Evolutionary conservation across 495 filamentous ascomycete species (phyloP).

Genomic region (Neurospora sp.): DNA sequence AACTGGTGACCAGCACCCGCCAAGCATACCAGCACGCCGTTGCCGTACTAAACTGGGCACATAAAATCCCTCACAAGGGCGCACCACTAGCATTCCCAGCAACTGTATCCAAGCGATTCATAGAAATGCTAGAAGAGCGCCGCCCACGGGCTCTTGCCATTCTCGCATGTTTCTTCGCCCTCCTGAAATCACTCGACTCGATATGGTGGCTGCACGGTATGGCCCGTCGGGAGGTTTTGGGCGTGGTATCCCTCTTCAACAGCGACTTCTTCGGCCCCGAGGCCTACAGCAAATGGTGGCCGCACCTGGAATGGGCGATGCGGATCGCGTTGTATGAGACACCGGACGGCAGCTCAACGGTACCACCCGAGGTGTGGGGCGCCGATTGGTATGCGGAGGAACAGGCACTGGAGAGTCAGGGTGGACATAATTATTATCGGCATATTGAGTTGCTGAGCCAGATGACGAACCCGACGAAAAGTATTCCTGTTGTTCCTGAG

Average conservation of each 20-base stretch:
- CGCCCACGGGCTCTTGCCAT: slow-evolving; percentile 45
- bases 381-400: slow-evolving; percentile 35
- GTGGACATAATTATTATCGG: slow-evolving; percentile 23
- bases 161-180: slow-evolving; percentile 46
- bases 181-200: slow-evolving; percentile 41
- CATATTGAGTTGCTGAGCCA: slow-evolving; percentile 42
- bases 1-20: slow-evolving; percentile 25
- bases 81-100: slow-evolving; percentile 47
- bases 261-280: slow-evolving; percentile 31
- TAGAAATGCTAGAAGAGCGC: slow-evolving; percentile 40
- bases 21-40: slow-evolving; percentile 47
- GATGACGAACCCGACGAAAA: slow-evolving; percentile 29
- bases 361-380: slow-evolving; percentile 44
- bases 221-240: slow-evolving; percentile 44
- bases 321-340: slow-evolving; percentile 37
- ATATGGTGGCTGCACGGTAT: slow-evolving; percentile 51
- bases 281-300: slow-evolving; percentile 39
- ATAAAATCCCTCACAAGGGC: slow-evolving; percentile 43
- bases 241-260: slow-evolving; percentile 41
- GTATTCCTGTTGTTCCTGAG: slow-evolving; percentile 21
- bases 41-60: slow-evolving; percentile 47
- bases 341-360: slow-evolving; percentile 20
- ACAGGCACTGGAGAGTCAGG: slow-evolving; percentile 17
- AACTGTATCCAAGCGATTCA: slow-evolving; percentile 47
- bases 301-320: slow-evolving; percentile 45